A percentile compares a stretch with the other conserved stretches of the same genome.
phyloP scores from a whole-genome alignment of 306 rosid species.

The Malus fusca region DNA sequence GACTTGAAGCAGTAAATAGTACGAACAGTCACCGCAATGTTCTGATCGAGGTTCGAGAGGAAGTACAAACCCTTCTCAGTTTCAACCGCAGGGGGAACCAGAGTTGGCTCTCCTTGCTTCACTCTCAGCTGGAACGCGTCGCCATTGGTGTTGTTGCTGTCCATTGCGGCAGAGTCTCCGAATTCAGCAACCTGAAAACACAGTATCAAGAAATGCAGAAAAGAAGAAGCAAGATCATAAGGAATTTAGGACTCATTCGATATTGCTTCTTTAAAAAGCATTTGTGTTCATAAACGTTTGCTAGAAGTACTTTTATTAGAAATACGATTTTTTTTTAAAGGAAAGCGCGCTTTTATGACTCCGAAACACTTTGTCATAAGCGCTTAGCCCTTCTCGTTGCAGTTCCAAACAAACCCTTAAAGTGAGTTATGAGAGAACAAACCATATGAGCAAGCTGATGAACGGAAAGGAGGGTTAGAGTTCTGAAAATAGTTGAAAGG shows the following conservation, averaged over 20 bases:
- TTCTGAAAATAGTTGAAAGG: background rate
- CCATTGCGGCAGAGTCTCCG: slow-evolving; percentile 24
- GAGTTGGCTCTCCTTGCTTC: slow-evolving; percentile 41
- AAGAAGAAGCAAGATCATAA: background rate
- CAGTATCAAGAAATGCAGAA: background rate
- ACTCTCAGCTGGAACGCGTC: slow-evolving; percentile 25
- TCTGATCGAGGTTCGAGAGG: slow-evolving; percentile 72
- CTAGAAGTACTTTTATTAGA: too few relatives aligned
- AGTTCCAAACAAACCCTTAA: too few relatives aligned
- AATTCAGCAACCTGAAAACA: slow-evolving; percentile 11
- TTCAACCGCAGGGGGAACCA: slow-evolving; percentile 46
- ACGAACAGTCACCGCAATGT: slow-evolving; percentile 47
- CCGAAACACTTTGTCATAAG: too few relatives aligned
- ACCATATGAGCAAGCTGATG: slow-evolving; percentile 11
- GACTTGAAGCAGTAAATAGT: slow-evolving; percentile 65
- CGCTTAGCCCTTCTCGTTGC: too few relatives aligned
- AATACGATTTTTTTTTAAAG: too few relatives aligned
- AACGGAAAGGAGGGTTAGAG: background rate
- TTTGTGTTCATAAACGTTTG: too few relatives aligned
- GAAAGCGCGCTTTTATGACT: too few relatives aligned
- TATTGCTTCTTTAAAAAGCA: too few relatives aligned
- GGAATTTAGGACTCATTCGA: too few relatives aligned
- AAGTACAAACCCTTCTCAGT: slow-evolving; percentile 53
- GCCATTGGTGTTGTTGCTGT: slow-evolving; percentile 8
- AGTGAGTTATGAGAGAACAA: background rate